phyloP scores from a whole-genome alignment of 2,329 filamentous ascomycete species.

The Trichoderma simmonsii region DNA sequence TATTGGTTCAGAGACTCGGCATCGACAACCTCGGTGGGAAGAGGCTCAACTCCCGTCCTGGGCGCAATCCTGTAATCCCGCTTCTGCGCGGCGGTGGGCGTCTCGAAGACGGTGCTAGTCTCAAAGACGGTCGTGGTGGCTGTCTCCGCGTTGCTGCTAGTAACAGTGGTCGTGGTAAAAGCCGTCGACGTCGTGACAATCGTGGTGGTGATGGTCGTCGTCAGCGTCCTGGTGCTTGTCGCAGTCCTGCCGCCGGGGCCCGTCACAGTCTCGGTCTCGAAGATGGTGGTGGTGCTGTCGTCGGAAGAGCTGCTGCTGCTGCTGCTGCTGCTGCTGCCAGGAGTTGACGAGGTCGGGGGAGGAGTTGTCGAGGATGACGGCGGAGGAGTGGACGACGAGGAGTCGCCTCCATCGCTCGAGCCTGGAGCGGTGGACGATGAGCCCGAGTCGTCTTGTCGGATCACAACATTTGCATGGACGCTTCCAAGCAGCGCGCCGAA shows the following conservation, averaged over 20 bases:
- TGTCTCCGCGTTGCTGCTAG: slow-evolving; percentile 33
- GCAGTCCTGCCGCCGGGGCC: slow-evolving; percentile 26
- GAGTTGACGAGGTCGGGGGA: background rate
- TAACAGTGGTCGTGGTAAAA: slow-evolving; percentile 37
- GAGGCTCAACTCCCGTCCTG: slow-evolving; percentile 21
- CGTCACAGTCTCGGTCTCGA: slow-evolving; percentile 32
- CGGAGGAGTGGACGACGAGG: slow-evolving; percentile 24
- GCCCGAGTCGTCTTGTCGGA: slow-evolving; percentile 16
- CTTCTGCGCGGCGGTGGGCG: background rate
- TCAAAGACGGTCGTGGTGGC: slow-evolving; percentile 36
- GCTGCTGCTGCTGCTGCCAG: background rate
- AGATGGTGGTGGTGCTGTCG: slow-evolving; percentile 30
- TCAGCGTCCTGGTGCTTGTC: slow-evolving; percentile 28
- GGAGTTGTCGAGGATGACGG: slow-evolving; percentile 27
- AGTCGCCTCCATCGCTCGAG: background rate
- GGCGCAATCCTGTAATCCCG: background rate
- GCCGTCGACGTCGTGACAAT: slow-evolving; percentile 32
- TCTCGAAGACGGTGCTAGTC: slow-evolving; percentile 33
- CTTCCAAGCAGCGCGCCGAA: slow-evolving; percentile 25
- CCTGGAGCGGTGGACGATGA: background rate
- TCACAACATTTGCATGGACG: slow-evolving; percentile 21
- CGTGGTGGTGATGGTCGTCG: slow-evolving; percentile 28
- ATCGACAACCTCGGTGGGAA: slow-evolving; percentile 20
- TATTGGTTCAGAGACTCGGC: background rate
- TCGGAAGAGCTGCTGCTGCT: background rate